Evolutionary conservation across 2,329 filamentous ascomycete species (phyloP).

Genomic region (Phaeosphaeriaceae sp.): DNA sequence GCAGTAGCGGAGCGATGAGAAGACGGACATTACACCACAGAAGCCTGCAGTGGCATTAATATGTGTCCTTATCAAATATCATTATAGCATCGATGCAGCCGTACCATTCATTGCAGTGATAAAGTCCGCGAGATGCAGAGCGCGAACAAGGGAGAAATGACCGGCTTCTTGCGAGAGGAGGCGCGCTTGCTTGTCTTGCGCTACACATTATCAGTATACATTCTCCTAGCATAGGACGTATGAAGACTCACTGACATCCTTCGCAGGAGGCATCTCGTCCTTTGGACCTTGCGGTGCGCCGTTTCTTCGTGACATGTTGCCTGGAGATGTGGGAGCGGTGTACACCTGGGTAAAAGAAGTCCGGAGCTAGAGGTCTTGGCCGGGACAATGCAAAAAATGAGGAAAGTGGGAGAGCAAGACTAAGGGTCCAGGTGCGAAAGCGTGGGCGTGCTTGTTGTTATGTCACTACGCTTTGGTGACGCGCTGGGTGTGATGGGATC

Average conservation of each 20-base stretch:
- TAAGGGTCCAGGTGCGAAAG: constrained; percentile 5
- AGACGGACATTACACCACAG: constrained; percentile 93
- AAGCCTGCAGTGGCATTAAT: constrained; percentile 61
- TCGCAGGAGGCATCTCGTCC: constrained; percentile 43
- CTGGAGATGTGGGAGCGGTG: not conserved
- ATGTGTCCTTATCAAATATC: not conserved
- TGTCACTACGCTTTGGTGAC: constrained; percentile 7
- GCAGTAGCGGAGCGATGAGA: constrained; percentile 93
- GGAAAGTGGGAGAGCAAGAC: not conserved
- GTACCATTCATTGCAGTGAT: constrained; percentile 81
- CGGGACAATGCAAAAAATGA: constrained; percentile 1
- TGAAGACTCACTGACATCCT: constrained; percentile 52
- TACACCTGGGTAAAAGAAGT: not conserved
- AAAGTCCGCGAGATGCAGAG: constrained; percentile 79
- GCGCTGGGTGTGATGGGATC: constrained; percentile 6
- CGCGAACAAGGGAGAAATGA: constrained; percentile 69
- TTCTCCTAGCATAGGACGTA: not conserved
- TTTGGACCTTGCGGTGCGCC: constrained; percentile 59
- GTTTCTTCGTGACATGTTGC: constrained; percentile 69
- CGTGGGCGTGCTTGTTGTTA: constrained; percentile 4
- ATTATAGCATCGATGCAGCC: not conserved
- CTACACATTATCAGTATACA: constrained; percentile 49
- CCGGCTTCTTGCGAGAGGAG: constrained; percentile 73
- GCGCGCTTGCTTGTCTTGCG: constrained; percentile 76
- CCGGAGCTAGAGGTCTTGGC: constrained; percentile 7